Base-by-base conservation (phyloP, 345 rosid species). In the Populus euphratica region DNA sequence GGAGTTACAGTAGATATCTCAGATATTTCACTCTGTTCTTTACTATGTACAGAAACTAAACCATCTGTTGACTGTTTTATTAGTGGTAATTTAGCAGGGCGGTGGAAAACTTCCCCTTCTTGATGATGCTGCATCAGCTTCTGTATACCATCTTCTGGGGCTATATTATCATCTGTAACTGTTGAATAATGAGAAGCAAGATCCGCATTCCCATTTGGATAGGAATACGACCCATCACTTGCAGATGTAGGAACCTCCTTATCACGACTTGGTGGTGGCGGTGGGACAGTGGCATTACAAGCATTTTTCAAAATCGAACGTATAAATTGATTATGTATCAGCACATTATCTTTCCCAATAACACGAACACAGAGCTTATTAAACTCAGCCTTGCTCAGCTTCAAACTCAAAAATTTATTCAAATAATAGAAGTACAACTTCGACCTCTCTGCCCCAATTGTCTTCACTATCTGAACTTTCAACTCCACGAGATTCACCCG, bases 261-360 rank as follows among this genome's bases (percentile, higher is more conserved):
- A 39, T 56, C 69, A 50, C 8, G 70, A 74, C 63, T 73, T 50
- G 59, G 62, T 52, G 11, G 29, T 25, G 83, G 78, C 14, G 87
- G 87, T 12, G 82, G 79, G 35, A 43, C 59, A 56, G 82, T 85
- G 25, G 80, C 87, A 44, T 36, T 67, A 73, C 85, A 81, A 70
- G 89, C 83, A 78, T 88, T 88, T 70, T 76, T 83, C 85, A 86
- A 77, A 72, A 88, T 82, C 7, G 85, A 79, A 25, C 76, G 70
- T 39, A 88, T 82, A 59, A 88, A 77, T 56, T 88, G 84, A 79
- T 88, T 86, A 76, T 86, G 88, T 20, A 86, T 70, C 23, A 80
- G 73, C 23, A 86, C 70, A 74, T 84, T 84, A 68, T 84, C 87
- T 69, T 81, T 84, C 69, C 89, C 89, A 71, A 86, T 68, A 71